These are phyloP conservation scores for Uronychia setigera DNA, from an alignment of 73 alveolate species.

Conservation along the genomic window DNA sequence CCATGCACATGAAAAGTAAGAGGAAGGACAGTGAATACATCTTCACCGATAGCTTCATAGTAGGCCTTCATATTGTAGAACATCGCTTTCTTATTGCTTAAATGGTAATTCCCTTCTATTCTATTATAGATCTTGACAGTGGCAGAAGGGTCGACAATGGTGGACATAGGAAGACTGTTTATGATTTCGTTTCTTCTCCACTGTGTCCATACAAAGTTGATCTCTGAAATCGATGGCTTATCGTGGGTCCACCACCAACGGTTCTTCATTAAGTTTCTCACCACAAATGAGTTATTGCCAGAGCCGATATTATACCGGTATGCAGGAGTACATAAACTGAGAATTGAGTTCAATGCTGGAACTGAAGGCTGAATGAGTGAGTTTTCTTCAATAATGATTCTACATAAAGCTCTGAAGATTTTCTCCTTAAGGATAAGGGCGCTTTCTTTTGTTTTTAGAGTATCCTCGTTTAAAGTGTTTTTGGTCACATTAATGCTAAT, in stretches of 20 bases:
- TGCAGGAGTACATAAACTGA: background rate
- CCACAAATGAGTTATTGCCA: slow-evolving; percentile 32
- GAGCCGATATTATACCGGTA: slow-evolving; percentile 27
- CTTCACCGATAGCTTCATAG: slow-evolving; percentile 51
- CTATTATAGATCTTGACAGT: slow-evolving; percentile 58
- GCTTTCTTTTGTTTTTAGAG: background rate
- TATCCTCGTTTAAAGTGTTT: background rate
- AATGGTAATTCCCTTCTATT: slow-evolving; percentile 65
- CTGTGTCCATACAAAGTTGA: slow-evolving; percentile 47
- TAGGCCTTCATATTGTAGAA: slow-evolving; percentile 72
- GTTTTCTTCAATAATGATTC: background rate
- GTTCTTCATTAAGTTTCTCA: slow-evolving; percentile 14
- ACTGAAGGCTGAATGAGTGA: background rate
- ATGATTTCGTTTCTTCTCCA: slow-evolving; percentile 13
- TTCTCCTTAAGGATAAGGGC: background rate
- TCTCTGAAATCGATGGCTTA: slow-evolving; percentile 10
- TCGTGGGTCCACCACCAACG: slow-evolving; percentile 44
- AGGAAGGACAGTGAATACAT: slow-evolving; percentile 75
- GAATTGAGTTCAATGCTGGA: background rate
- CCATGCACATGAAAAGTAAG: slow-evolving; percentile 64
- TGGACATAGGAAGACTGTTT: background rate
- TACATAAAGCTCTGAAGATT: background rate
- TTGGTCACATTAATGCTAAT: background rate
- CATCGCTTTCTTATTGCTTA: slow-evolving; percentile 76
- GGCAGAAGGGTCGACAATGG: background rate